Percentiles rank a stretch among this genome's conserved stretches.
phyloP scores from a whole-genome alignment of 129 eudicot species.

The Oenanthe sinensis region DNA sequence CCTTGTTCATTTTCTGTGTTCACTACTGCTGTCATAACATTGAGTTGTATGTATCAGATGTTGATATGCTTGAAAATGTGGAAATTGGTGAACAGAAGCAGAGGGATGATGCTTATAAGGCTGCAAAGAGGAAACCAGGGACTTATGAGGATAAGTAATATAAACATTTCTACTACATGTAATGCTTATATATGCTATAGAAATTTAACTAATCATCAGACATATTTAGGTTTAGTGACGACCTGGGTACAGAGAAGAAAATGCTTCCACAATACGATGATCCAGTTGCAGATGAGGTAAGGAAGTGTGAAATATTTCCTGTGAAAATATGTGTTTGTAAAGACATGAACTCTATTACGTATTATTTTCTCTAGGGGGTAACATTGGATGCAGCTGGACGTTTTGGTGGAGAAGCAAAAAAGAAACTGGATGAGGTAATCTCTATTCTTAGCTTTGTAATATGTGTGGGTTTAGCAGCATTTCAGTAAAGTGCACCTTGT shows the following conservation, averaged over 20 bases:
- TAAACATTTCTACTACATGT: slow-evolving; percentile 6
- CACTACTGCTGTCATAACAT: slow-evolving; percentile 38
- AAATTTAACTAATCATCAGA: slow-evolving; percentile 16
- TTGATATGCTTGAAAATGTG: slow-evolving; percentile 98
- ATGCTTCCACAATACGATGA: slow-evolving; percentile 98
- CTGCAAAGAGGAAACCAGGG: slow-evolving; percentile 74
- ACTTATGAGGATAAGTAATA: slow-evolving; percentile 84
- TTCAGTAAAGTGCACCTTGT: slow-evolving; percentile 5
- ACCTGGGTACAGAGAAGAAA: slow-evolving; percentile 60
- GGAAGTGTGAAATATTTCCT: slow-evolving; percentile 10
- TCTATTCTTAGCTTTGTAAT: not conserved
- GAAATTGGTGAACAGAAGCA: slow-evolving; percentile 97
- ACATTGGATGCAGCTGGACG: slow-evolving; percentile 84
- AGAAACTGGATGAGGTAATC: slow-evolving; percentile 88
- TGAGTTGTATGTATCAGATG: slow-evolving; percentile 64
- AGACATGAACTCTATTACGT: not conserved
- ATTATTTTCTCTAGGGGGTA: slow-evolving; percentile 52
- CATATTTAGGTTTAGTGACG: slow-evolving; percentile 68
- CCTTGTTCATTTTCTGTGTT: not conserved
- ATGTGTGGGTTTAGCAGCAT: not conserved
- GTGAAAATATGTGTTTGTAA: not conserved
- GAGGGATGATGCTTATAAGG: slow-evolving; percentile 87
- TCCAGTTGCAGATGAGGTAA: slow-evolving; percentile 77
- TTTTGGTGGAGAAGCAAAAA: slow-evolving; percentile 88
- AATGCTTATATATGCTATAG: not conserved